Evolutionary conservation across 2,329 filamentous ascomycete species (phyloP), one percentile per base, ranked within the genome.

Genomic region (Trichophaea hybrida): DNA sequence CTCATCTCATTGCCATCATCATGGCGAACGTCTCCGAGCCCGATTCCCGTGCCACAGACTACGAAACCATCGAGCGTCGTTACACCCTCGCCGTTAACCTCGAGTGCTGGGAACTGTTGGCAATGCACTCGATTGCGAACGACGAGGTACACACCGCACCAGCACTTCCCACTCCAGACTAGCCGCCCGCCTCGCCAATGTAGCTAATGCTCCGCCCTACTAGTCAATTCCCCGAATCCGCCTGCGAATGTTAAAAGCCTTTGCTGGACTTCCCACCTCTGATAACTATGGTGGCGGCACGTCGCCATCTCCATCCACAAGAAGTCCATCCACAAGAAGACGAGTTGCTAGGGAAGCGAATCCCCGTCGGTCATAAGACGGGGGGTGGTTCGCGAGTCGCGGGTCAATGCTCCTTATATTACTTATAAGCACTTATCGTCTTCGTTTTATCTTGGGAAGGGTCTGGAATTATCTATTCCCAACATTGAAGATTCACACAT

Each of bases 91-190:
- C 61, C 4, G 64, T 66, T n/a, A 65, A 65, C 34, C 63, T 66
- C n/a, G 64, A 66, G 55, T 65, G 61, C 4, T 66, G 64, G 64
- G 64, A 66, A 54, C 56, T 66, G n/a, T 38, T 65, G 35, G 64
- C 64, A 37, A 66, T 66, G 64, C 63, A 65, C 46, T 65, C 63
- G 35, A 64, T 66, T 62, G 64, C 64, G 38, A 59, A 17, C 49
- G 61, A 66, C 33, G 63, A 66, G 58, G 64, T 59, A 10, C 24
- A 10, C 24, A 37, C 13, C 15, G 5, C 17, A 13, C 31, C 33
- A 37, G 13, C 52, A 12, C 49, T 32, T 15, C 31, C 54, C 24
- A 38, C 54, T 34, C 13, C 15, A 5, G 7, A 13, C 31, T 37
- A 51, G 13, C 52, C 15, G 34, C 13, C n/a, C 38, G n/a, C 24